Percentiles rank a stretch among this genome's conserved stretches.
Conservation (phyloP, 2,329 filamentous ascomycete species). For the Parasarocladium wereldwijsianum region DNA sequence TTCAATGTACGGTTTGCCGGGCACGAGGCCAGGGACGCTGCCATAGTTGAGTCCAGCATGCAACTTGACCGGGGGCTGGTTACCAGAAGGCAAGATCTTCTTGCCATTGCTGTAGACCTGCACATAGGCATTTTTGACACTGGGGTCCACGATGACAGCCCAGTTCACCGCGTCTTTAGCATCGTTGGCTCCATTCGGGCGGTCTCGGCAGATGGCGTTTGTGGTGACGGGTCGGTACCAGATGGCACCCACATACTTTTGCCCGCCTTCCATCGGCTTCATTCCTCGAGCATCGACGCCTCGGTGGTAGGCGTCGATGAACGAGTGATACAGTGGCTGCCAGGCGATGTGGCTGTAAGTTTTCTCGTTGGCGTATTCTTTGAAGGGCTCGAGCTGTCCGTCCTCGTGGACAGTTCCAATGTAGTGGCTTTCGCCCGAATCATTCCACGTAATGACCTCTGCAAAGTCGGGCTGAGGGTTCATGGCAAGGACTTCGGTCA, state of each 20-base stretch:
- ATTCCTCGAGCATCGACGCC: constrained; percentile 6
- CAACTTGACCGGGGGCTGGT: not conserved
- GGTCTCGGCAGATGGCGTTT: not conserved
- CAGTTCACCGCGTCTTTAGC: constrained; percentile 3
- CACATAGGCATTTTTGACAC: not conserved
- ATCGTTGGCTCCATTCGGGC: not conserved
- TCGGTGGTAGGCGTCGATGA: constrained; percentile 6
- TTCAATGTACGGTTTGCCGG: constrained; percentile 2
- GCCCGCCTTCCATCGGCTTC: constrained; percentile 3
- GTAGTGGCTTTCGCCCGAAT: constrained; percentile 10
- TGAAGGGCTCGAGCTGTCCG: constrained; percentile 4
- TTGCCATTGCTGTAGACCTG: constrained; percentile 2
- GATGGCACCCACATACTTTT: constrained; percentile 6
- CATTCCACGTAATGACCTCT: constrained; percentile 8
- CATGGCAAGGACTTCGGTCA: constrained; percentile 6
- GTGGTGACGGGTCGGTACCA: constrained; percentile 6
- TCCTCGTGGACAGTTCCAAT: constrained; percentile 8
- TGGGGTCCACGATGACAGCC: constrained; percentile 1
- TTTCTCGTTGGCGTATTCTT: constrained; percentile 6
- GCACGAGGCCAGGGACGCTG: constrained; percentile 1
- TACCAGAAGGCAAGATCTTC: constrained; percentile 1
- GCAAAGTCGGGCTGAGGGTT: constrained; percentile 5
- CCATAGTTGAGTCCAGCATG: constrained; percentile 2
- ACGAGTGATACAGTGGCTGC: constrained; percentile 8
- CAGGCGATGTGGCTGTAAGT: constrained; percentile 6